phyloP scores from a whole-genome alignment of 257 asterid species.

The Scutellaria barbata region DNA sequence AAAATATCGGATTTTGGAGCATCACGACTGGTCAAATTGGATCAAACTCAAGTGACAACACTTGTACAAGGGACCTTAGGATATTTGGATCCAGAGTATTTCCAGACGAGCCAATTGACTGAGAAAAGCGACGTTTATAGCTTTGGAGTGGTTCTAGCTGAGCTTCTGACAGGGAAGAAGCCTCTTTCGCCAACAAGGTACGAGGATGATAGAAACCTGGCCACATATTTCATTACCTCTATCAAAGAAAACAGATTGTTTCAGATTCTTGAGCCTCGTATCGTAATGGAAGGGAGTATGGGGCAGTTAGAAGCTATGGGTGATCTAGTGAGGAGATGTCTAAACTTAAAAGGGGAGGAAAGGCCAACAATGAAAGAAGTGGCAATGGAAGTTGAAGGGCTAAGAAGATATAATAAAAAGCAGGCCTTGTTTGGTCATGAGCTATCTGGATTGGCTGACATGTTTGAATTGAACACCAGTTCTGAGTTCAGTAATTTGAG shows the following conservation, averaged over 20 bases:
- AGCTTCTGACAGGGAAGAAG: constrained; percentile 46
- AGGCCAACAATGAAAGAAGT: constrained; percentile 65
- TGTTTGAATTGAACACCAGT: not conserved
- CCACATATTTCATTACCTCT: constrained; percentile 43
- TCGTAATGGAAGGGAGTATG: constrained; percentile 48
- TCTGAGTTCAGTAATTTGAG: not conserved
- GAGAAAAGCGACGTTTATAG: constrained; percentile 48
- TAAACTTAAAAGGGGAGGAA: constrained; percentile 42
- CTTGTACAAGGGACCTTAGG: constrained; percentile 46
- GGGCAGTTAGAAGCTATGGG: constrained; percentile 42
- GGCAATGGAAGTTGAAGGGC: constrained; percentile 49
- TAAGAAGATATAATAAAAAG: constrained; percentile 22
- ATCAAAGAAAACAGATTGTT: constrained; percentile 41
- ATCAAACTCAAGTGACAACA: constrained; percentile 42
- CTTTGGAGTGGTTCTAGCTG: constrained; percentile 49
- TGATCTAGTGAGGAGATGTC: constrained; percentile 55
- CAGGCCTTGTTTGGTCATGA: constrained; percentile 22
- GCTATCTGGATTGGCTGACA: constrained; percentile 11
- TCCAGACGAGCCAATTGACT: constrained; percentile 40
- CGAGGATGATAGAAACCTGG: constrained; percentile 40
- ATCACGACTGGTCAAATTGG: constrained; percentile 40
- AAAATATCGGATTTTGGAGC: constrained; percentile 48
- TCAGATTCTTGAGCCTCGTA: constrained; percentile 44
- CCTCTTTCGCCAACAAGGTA: constrained; percentile 25
- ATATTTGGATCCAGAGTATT: constrained; percentile 45